Base-by-base conservation (phyloP, 805 yeast species). In the Kuraishia floccosa region DNA sequence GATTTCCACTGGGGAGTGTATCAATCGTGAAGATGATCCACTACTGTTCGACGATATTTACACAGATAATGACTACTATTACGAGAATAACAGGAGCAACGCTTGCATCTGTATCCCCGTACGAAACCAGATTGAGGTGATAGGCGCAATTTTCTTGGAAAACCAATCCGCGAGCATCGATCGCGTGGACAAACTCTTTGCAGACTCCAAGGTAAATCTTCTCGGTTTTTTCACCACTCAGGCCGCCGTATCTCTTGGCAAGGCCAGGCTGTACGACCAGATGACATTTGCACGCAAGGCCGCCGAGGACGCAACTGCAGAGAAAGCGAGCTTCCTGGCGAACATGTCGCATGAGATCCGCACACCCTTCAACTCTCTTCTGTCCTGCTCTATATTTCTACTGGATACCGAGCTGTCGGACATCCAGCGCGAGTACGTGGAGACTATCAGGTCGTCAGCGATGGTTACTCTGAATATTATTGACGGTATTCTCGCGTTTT, bases 301-400 rank as follows among this genome's bases (percentile, higher is more conserved):
- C 6, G 73, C 73, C 2, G 72, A 66, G 36, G 70, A 63, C 31
- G 72, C 73, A 4, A 66, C 72, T 2, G 66, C 67, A 4, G 72
- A 65, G 41, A 68, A 67, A 47, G 69, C 74, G 4, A 65, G 68
- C 31, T 68, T 68, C 42, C 43, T 68, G 35, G 65, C 64, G 6
- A 69, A 68, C 37, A 68, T 68, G 76, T 68, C 74, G 2, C 76
- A 68, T 40, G 76, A 68, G 39, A 68, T 68, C 30, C 49, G 76
- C 30, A 68, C 76, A 2, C 76, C 76, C 1, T 68, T 68, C 47
- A 69, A 70, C 40, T 65, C 70, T 2, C 51, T 65, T 20, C 49
- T 66, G 34, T 63, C 69, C 12, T 65, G 69, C 43, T 58, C 68
- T 3, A 59, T 67, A 3, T 62, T 68, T 37, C 50, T 69, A 33